These are phyloP conservation scores for Sporothrix protearum DNA, from an alignment of 2,329 filamentous ascomycete species.

Conservation along the genomic window DNA sequence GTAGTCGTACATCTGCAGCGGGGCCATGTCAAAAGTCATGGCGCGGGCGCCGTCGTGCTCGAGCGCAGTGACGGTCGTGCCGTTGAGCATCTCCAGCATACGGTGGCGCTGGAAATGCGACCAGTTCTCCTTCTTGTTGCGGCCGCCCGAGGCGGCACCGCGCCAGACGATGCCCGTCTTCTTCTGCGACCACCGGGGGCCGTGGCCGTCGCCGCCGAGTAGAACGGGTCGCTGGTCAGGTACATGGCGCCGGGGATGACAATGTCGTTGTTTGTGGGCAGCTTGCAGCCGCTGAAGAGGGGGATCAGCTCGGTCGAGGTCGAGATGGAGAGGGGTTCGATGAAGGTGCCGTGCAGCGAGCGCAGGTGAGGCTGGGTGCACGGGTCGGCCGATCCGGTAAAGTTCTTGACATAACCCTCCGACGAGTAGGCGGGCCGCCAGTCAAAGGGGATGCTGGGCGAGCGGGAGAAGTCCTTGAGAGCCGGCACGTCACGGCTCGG, in stretches of 20 bases:
- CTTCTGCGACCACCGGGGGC: constrained; percentile 58
- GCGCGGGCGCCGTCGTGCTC: constrained; percentile 43
- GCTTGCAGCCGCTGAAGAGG: constrained; percentile 58
- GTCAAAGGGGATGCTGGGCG: constrained; percentile 27
- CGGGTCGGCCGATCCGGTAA: constrained; percentile 51
- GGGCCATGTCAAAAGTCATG: constrained; percentile 50
- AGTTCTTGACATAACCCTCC: constrained; percentile 53
- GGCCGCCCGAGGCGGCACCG: constrained; percentile 61
- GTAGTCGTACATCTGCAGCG: constrained; percentile 43
- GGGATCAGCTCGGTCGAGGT: constrained; percentile 53
- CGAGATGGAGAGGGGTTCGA: constrained; percentile 48
- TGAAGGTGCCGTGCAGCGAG: constrained; percentile 51
- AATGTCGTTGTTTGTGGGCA: constrained; percentile 58
- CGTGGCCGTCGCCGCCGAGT: constrained; percentile 53
- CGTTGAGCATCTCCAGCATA: constrained; percentile 66
- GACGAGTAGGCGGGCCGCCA: constrained; percentile 34
- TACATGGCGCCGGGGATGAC: constrained; percentile 62
- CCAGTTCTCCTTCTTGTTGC: constrained; percentile 56
- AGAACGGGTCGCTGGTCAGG: constrained; percentile 54
- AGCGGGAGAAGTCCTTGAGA: constrained; percentile 37
- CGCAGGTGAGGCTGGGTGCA: constrained; percentile 51
- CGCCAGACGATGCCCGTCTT: constrained; percentile 58
- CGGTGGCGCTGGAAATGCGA: constrained; percentile 67
- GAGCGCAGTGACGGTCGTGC: constrained; percentile 50
- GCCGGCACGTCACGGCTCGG: constrained; percentile 42